Evolutionary conservation across 352 stramenopile genomes (phyloP), one percentile per base, ranked within the genome.

Genomic region (Phytophthora podocarpi): DNA sequence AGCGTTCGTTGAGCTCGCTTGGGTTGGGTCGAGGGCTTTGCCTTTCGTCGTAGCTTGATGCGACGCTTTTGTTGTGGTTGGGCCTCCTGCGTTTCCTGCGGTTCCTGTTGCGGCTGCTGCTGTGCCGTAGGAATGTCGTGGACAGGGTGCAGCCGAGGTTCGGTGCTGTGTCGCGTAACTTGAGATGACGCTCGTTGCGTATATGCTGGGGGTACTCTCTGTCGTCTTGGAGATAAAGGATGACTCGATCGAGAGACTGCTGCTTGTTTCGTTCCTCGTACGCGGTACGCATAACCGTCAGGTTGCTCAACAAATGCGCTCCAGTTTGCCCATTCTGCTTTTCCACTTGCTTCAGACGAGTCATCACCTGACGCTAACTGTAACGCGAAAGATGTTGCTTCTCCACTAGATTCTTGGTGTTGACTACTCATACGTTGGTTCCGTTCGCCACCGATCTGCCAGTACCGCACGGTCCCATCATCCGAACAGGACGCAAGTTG

Each of bases 401-500:
- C 24, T 2, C 8, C 36, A 39, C 15, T 26, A 34, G 13, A 11
- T 27, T 60, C 18, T 55, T 60, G 5, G 15, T 13, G 31, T 20
- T 40, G 20, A 20, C 20, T 23, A 5, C 9, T 13, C 7, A 21
- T 4, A 20, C 6, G 18, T 18, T 60, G 16, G 6, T 55, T 27
- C 5, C 15, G 30, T 39, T 57, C 23, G 23, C 66, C 45, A 35
- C 54, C 58, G 13, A 75, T 18, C 30, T 74, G 68, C 80, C 80
- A 89, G 39, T 42, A 65, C 2, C 78, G 75, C 13, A 90, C 64
- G 0, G 69, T 90, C 42, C 83, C 83, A 51, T 92, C 83, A 59
- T 92, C 83, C 0, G 80, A 90, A 39, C 73, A 83, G 0, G 79
- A 78, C 5, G 79, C 78, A 46, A 90, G 56, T 42, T 76, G 59